Conservation (phyloP, 2,329 filamentous ascomycete species). For the Phyllosticta capitalensis region DNA sequence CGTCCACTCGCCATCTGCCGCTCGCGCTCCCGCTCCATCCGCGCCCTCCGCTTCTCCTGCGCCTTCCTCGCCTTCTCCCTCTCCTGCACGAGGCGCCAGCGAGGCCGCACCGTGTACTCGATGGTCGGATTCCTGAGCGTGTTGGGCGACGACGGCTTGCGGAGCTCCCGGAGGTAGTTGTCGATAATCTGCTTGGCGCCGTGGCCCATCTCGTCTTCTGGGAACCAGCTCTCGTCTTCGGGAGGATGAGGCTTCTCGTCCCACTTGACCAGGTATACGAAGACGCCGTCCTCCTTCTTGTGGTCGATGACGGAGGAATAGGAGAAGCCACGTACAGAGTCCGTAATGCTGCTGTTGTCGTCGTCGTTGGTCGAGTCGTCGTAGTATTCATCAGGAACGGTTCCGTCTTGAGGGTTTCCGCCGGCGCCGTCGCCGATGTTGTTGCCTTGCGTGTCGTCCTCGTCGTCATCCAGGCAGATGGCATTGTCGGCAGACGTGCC, state of each 20-base stretch:
- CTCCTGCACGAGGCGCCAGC: too few species aligned
- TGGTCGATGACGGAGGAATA: neutral
- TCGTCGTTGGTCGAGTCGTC: neutral
- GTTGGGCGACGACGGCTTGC: neutral
- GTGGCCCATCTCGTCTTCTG: neutral
- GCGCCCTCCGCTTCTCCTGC: too few species aligned
- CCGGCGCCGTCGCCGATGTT: too few species aligned
- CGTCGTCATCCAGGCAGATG: neutral
- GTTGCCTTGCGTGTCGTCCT: neutral
- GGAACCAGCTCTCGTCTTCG: neutral
- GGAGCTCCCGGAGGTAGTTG: neutral
- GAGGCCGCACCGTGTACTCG: too few species aligned
- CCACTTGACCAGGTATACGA: neutral
- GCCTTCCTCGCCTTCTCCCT: too few species aligned
- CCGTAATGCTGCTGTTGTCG: too few species aligned
- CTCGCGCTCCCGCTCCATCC: too few species aligned
- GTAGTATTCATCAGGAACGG: too few species aligned
- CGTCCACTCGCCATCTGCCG: too few species aligned
- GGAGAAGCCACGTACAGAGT: too few species aligned
- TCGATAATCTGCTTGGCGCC: neutral
- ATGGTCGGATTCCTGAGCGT: neutral
- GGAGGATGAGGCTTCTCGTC: neutral
- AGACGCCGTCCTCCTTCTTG: neutral
- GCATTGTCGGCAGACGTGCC: neutral
- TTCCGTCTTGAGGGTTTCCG: too few species aligned